These are phyloP conservation scores for Verticillium albo-atrum DNA, from an alignment of 2,329 filamentous ascomycete genomes.

Conservation along the genomic window DNA sequence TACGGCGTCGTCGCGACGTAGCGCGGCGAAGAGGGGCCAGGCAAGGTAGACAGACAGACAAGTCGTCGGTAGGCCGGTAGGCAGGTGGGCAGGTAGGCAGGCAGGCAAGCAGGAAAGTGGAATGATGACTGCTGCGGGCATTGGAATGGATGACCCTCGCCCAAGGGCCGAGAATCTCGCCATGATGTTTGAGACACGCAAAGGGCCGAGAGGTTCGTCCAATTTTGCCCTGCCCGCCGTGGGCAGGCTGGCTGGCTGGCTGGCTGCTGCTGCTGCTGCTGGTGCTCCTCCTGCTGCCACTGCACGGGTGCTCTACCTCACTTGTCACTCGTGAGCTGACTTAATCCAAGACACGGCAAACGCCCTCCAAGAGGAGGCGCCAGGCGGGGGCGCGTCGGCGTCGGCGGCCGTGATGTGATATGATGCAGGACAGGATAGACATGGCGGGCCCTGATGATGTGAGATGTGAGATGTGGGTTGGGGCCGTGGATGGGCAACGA, in stretches of 20 bases:
- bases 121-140: background rate
- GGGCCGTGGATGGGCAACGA: background rate
- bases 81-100: background rate
- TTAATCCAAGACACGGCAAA: background rate
- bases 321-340: background rate
- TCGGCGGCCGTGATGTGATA: background rate
- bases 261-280: no score
- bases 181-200: constrained; percentile 4
- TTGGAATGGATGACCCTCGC: constrained; percentile 1
- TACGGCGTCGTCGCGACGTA: background rate
- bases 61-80: no score
- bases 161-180: constrained; percentile 5
- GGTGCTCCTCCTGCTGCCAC: no score
- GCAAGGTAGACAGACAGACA: background rate
- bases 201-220: constrained; percentile 1
- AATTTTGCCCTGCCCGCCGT: background rate
- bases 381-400: background rate
- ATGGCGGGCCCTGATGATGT: background rate
- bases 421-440: background rate
- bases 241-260: no score
- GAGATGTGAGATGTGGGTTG: background rate
- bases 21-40: background rate
- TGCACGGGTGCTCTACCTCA: no score
- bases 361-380: no score
- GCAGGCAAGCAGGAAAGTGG: background rate